These are phyloP conservation scores for Aspergillus persii DNA, from an alignment of 2,329 filamentous ascomycete species.

Conservation along the genomic window DNA sequence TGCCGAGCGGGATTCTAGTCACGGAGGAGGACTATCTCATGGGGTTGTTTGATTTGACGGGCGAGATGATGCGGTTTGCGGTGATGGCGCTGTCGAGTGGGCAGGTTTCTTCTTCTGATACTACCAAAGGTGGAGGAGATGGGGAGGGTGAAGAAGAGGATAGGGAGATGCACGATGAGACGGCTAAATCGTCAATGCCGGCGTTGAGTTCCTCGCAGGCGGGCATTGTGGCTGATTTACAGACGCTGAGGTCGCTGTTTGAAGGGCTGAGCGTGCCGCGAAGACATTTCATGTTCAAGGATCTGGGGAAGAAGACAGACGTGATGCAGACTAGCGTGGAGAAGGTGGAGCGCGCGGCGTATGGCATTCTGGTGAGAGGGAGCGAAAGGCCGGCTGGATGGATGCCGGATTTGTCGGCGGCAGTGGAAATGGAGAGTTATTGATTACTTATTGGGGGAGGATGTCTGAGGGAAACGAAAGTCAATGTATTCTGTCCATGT, in stretches of 20 bases:
- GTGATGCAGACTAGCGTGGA: conserved; percentile 85
- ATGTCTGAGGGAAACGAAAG: background rate
- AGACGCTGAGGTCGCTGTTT: conserved; percentile 71
- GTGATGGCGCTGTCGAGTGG: conserved; percentile 81
- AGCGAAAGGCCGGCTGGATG: conserved; percentile 88
- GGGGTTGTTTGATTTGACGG: conserved; percentile 88
- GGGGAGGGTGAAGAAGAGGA: conserved; percentile 1
- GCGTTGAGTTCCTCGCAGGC: conserved; percentile 45
- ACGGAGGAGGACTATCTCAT: conserved; percentile 84
- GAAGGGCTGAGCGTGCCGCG: conserved; percentile 65
- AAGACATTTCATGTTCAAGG: conserved; percentile 55
- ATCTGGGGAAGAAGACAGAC: conserved; percentile 75
- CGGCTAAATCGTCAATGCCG: conserved; percentile 13
- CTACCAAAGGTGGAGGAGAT: conserved; percentile 31
- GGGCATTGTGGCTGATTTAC: conserved; percentile 76
- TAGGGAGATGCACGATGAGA: conserved; percentile 3
- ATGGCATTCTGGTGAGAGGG: conserved; percentile 82
- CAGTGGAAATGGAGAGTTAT: conserved; percentile 39
- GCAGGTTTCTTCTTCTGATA: conserved; percentile 47
- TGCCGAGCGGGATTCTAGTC: conserved; percentile 57
- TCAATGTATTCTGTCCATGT: background rate
- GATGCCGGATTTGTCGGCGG: conserved; percentile 71
- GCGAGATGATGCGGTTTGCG: conserved; percentile 95
- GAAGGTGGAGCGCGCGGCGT: conserved; percentile 90
- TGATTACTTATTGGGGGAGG: conserved; percentile 16